These are phyloP conservation scores for Xylaria digitata DNA, from an alignment of 2,329 filamentous ascomycete species.

Conservation along the genomic window DNA sequence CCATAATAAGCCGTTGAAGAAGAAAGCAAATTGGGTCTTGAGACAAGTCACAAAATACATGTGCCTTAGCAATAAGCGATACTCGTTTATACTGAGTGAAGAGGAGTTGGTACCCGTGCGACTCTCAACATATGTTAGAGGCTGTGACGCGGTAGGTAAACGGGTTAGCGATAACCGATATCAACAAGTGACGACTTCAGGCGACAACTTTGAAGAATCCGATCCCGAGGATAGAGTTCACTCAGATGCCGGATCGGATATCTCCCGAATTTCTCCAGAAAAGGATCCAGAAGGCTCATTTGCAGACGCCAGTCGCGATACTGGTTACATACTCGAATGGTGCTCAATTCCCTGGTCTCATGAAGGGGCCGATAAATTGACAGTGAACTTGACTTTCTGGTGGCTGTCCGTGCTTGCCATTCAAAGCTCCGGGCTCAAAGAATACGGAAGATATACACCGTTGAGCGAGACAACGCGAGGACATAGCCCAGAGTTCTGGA, in stretches of 20 bases:
- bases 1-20: neutral
- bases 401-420: conserved; percentile 24
- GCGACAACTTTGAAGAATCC: no score
- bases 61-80: conserved; percentile 13
- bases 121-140: conserved; percentile 10
- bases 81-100: conserved; percentile 24
- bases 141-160: no score
- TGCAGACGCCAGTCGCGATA: neutral
- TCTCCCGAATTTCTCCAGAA: neutral
- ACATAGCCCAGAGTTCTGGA: no score
- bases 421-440: neutral
- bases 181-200: no score
- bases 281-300: neutral
- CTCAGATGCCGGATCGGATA: no score
- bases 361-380: neutral
- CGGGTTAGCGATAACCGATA: no score
- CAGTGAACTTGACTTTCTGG: conserved; percentile 20
- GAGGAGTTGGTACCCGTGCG: conserved; percentile 24
- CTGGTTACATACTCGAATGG: neutral
- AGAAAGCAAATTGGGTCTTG: conserved; percentile 6
- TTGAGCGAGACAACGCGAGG: neutral
- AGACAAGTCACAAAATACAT: conserved; percentile 33
- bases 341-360: neutral
- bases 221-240: no score
- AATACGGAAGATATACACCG: neutral